Evolutionary conservation across 352 stramenopile genomes (phyloP), one percentile per base, ranked within the genome.

Genomic region (Phytophthora niederhauseri): DNA sequence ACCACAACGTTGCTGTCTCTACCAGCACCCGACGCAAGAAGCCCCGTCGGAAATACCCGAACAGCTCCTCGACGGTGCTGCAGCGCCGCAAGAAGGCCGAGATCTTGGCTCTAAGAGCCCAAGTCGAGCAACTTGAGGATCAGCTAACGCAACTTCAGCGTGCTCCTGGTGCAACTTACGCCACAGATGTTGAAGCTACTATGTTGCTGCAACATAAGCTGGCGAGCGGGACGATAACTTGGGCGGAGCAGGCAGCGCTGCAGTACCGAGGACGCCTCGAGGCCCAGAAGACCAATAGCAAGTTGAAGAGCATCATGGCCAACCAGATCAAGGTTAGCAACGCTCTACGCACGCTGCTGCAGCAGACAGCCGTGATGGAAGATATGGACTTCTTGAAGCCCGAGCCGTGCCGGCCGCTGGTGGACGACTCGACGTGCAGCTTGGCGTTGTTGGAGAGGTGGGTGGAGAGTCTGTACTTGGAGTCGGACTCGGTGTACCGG

Each of bases 11-110:
- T 22, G 5, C 6, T 3, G 36, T 6, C 36, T 6, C 14, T 2
- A 38, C 31, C 14, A 38, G 31, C 31, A 1, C 60, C 2, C 30
- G n/a, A 17, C 34, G 19, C 28, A 62, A 67, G 53, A 66, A 70
- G 14, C 67, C 61, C 2, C 38, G 67, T 6, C 54, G 54, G 7
- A 64, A 64, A 46, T 72, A 72, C 49, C 62, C 68, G 6, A 68
- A 66, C 28, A 71, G 68, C 36, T 75, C 57, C 14, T 72, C 62
- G 2, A 75, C 68, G 4, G 56, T 53, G 22, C 19, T 72, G 28
- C 68, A 76, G 41, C 59, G 63, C 5, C 67, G 68, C 8, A 78
- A 78, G 62, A 78, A 78, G 43, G 67, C 70, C 6, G 72, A 76
- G 28, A 66, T 76, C 36, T 8, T 66, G 36, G 58, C 70, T 17